Evolutionary conservation across 1,284 basidiomycete genomes (phyloP).

Genomic region (Cryptococcus sp.): DNA sequence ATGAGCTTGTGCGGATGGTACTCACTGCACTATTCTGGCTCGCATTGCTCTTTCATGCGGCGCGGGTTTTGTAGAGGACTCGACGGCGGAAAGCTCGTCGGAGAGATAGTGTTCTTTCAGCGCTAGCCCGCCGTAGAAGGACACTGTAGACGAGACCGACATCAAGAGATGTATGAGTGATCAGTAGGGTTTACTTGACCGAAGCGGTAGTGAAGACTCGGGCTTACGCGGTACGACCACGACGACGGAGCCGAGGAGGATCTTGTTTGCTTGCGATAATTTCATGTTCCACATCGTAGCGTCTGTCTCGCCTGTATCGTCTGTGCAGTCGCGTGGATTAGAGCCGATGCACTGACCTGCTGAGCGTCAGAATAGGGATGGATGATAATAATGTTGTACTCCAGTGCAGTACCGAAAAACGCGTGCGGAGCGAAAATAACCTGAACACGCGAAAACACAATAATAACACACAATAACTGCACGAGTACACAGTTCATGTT

Average conservation of each 20-base stretch:
- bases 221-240: constrained; percentile 40
- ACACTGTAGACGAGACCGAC: constrained; percentile 22
- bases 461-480: neutral
- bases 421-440: no score
- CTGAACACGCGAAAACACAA: no score
- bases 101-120: constrained; percentile 39
- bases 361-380: no score
- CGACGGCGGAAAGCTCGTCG: constrained; percentile 22
- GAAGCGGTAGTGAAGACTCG: neutral
- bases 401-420: no score
- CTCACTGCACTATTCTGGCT: constrained; percentile 39
- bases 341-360: no score
- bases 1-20: neutral
- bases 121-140: constrained; percentile 37
- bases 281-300: constrained; percentile 19
- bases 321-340: no score
- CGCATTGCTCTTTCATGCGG: constrained; percentile 31
- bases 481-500: neutral
- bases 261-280: constrained; percentile 37
- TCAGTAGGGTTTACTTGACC: neutral
- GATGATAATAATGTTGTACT: no score
- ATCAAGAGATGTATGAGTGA: neutral
- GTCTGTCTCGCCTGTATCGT: no score
- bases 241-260: constrained; percentile 34
- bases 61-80: constrained; percentile 9